Conservation (phyloP, 257 asterid species). For the Henckelia pumila region DNA sequence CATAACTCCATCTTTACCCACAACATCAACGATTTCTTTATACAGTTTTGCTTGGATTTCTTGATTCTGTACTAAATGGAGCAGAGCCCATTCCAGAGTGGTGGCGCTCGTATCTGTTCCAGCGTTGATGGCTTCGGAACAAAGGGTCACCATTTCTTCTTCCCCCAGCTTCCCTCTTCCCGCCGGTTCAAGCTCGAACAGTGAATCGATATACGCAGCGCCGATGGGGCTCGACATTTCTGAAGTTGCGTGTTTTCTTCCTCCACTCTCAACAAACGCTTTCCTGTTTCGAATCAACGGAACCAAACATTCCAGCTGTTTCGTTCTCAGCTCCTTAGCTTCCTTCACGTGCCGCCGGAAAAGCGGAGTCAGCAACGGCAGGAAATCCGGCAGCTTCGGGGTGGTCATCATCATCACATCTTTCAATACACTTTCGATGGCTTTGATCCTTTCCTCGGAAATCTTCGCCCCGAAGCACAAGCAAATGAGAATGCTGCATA, state of each 20-base stretch:
- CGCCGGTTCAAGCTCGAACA: conserved; percentile 57
- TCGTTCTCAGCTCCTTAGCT: conserved; percentile 63
- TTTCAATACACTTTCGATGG: conserved; percentile 61
- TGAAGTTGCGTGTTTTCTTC: conserved; percentile 26
- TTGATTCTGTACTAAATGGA: conserved; percentile 63
- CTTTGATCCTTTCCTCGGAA: conserved; percentile 47
- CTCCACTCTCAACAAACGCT: conserved; percentile 64
- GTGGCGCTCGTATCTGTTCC: conserved; percentile 98
- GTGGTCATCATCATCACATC: conserved; percentile 84
- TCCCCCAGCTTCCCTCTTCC: conserved; percentile 66
- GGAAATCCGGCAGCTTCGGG: conserved; percentile 88
- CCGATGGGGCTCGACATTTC: conserved; percentile 93
- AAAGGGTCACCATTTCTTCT: conserved; percentile 82
- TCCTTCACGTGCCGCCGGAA: conserved; percentile 62
- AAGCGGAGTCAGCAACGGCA: conserved; percentile 67
- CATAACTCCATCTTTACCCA: conserved; percentile 56
- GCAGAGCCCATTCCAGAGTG: conserved; percentile 78
- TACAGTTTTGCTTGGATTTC: conserved; percentile 69
- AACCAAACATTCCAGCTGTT: conserved; percentile 63
- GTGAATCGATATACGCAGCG: conserved; percentile 86
- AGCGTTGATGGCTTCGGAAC: conserved; percentile 83
- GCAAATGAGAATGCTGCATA: conserved; percentile 81
- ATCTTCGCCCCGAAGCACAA: conserved; percentile 80
- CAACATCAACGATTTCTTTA: conserved; percentile 56
- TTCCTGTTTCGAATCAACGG: conserved; percentile 65